Conservation (phyloP, 345 rosid species). For the Salix arbutifolia region DNA sequence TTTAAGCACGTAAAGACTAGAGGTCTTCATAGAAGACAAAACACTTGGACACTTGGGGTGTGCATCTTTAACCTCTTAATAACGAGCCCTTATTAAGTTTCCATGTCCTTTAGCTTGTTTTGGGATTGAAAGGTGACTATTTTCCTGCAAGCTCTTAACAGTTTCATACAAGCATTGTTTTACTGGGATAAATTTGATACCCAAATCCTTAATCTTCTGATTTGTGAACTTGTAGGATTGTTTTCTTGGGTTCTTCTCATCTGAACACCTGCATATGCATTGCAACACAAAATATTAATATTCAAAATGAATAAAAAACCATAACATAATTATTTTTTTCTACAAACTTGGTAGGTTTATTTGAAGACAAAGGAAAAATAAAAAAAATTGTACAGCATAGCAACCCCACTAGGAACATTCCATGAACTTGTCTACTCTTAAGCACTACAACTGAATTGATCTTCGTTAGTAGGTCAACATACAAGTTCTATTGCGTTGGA, state of each 20-base stretch:
- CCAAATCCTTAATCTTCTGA: conserved; percentile 73
- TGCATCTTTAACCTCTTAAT: neutral
- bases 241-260: conserved; percentile 80
- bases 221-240: conserved; percentile 76
- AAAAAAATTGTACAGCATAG: too few species aligned
- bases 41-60: neutral
- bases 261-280: conserved; percentile 62
- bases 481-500: too few species aligned
- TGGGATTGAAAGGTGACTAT: conserved; percentile 70
- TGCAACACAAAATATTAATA: too few species aligned
- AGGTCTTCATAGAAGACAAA: neutral
- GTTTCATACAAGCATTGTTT: conserved; percentile 83
- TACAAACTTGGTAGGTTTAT: too few species aligned
- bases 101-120: conserved; percentile 32
- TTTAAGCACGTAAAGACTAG: neutral
- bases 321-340: too few species aligned
- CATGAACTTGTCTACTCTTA: too few species aligned
- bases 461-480: too few species aligned
- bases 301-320: too few species aligned
- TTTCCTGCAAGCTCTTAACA: conserved; percentile 85
- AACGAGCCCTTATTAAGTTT: conserved; percentile 4
- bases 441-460: too few species aligned
- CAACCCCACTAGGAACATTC: too few species aligned
- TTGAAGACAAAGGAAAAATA: too few species aligned
- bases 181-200: conserved; percentile 73